Evolutionary conservation across 345 rosid genomes (phyloP), one percentile per base, ranked within the genome.

Genomic region (Citrus unshiu): DNA sequence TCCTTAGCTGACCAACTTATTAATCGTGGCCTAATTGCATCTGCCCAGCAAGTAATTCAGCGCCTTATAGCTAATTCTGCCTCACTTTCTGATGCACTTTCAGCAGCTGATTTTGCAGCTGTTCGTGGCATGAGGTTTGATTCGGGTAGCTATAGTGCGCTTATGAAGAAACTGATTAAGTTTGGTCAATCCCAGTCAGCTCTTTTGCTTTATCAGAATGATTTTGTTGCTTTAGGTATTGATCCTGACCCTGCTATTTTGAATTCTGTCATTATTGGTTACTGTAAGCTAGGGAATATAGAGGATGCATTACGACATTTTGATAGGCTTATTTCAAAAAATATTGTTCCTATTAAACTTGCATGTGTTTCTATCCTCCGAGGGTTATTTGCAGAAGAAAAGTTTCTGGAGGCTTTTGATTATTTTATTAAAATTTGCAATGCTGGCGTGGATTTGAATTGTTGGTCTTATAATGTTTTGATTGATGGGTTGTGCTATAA

Each of bases 301-400:
- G 88, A 90, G 54, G 94, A 89, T 71, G 95, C 95, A 13, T 70
- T 73, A 74, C 49, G 35, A 1, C 80, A 81, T 82, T 89, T 90
- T 72, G 88, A 91, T 86, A 79, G 82, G 70, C 79, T 86, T 81
- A 4, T 87, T 72, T 77, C 63, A 32, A 76, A 73, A 79, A 82
- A 83, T 72, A 40, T 58, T 69, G 66, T 80, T 78, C 89, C 90
- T 71, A 63, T 77, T 78, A 56, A 63, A 79, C 39, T 80, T 34
- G 83, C 88, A 7, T 86, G 85, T 73, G 79, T 69, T 77, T 84
- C 86, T 54, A 49, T 90, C 76, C 66, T 93, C 57, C 77, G 81
- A 76, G 88, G 70, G 77, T 79, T 90, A 65, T 86, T 70, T 66
- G 85, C 29, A 13, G 84, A 80, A 80, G 86, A 80, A 37, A 79